Evolutionary conservation across 2,329 filamentous ascomycete genomes (phyloP), one percentile per base, ranked within the genome.

Genomic region (Beauveria sp.): DNA sequence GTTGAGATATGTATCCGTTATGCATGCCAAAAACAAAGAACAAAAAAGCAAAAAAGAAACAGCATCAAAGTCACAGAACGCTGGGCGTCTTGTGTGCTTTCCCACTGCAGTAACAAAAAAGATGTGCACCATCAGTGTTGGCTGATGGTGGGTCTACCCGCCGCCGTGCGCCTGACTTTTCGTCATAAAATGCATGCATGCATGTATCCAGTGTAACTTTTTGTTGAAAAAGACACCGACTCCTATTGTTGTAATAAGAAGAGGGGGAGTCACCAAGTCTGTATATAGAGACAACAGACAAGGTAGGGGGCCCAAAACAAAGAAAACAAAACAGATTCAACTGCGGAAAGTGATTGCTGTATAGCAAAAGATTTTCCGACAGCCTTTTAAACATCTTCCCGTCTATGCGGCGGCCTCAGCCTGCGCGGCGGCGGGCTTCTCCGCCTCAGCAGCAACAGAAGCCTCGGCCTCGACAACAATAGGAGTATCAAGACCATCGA

Each of bases 401-500:
- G 61, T 60, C 62, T 60, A 62, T 63, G 64, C 50, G n/a, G 28
- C 50, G 18, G 20, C 50, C 51, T 49, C 50, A 3, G 50, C 50
- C 18, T 40, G 46, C 7, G n/a, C 18, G 16, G 42, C 42, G 6
- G 50, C 42, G n/a, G 58, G 28, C 20, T 40, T 42, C 28, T 46
- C 50, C 5, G 30, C 30, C 28, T 38, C 50, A n/a, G 40, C 47
- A 34, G 38, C 40, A 43, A 28, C 40, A 26, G 50, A 14, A 63
- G 69, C 67, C 72, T 68, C 59, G 67, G 60, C 64, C 28, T 57
- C 26, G 24, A 62, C 52, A 57, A 67, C 62, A 40, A 67, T 64
- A 12, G 69, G 66, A 60, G 66, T 71, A 65, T 90, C 83, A 55
- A 92, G 76, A 64, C 86, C 83, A 51, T 84, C 76, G n/a, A 90